A percentile compares a stretch with the other conserved stretches of the same genome.
Evolutionary conservation across 768 basidiomycete genomes (phyloP).

Genomic region (Suillus tomentosus): DNA sequence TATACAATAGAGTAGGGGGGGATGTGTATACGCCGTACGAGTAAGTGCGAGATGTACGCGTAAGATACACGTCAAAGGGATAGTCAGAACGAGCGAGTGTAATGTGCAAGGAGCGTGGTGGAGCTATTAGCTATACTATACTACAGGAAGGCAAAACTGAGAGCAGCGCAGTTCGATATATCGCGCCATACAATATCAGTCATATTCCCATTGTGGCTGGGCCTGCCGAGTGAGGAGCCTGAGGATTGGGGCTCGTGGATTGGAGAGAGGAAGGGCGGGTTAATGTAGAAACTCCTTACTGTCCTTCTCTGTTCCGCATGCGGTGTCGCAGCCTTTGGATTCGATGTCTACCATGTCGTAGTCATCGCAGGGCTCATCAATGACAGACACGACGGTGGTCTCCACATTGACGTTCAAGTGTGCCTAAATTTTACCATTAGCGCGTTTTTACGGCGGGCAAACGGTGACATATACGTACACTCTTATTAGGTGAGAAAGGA

Average conservation of each 20-base stretch:
- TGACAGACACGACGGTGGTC: slow-evolving; percentile 34
- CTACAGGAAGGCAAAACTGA: slow-evolving; percentile 5
- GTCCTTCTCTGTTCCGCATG: slow-evolving; percentile 18
- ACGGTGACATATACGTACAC: slow-evolving; percentile 17
- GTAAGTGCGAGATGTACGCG: slow-evolving; percentile 1
- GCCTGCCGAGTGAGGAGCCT: slow-evolving; percentile 5
- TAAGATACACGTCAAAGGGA: not conserved
- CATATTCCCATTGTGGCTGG: slow-evolving; percentile 10
- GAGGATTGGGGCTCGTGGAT: not conserved
- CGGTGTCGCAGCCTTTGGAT: slow-evolving; percentile 12
- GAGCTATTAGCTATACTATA: slow-evolving; percentile 4
- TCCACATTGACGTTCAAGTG: slow-evolving; percentile 37
- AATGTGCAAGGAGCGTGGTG: not conserved
- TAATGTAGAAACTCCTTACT: slow-evolving; percentile 10
- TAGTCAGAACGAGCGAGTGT: not conserved
- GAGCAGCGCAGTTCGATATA: not conserved
- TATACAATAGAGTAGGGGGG: slow-evolving; percentile 1
- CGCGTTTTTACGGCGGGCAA: not conserved
- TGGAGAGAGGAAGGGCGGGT: not conserved
- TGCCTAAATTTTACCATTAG: slow-evolving; percentile 8
- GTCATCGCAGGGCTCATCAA: slow-evolving; percentile 25
- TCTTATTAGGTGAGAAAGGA: slow-evolving; percentile 22
- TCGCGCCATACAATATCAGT: not conserved
- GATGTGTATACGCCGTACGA: not conserved
- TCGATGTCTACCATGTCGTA: slow-evolving; percentile 27